A percentile compares a stretch with the other conserved stretches of the same genome.
These are phyloP conservation scores for Pezicula neosporulosa DNA, from an alignment of 2,329 filamentous ascomycete species.

Conservation along the genomic window DNA sequence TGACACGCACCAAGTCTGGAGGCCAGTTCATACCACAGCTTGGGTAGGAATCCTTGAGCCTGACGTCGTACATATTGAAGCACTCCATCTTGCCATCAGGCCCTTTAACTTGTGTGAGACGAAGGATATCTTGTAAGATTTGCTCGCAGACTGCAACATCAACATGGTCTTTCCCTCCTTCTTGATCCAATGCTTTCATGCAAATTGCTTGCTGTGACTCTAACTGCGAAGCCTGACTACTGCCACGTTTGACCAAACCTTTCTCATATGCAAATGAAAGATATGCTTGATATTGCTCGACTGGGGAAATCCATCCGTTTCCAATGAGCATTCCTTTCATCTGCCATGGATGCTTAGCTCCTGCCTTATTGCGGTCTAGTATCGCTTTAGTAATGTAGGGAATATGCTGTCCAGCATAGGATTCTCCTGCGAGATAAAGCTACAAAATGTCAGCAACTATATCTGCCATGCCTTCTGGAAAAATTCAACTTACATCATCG, in stretches of 20 bases:
- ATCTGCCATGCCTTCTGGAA: too few species aligned
- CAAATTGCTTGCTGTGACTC: slow-evolving; percentile 70
- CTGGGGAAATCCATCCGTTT: slow-evolving; percentile 94
- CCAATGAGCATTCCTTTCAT: slow-evolving; percentile 86
- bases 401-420: slow-evolving; percentile 94
- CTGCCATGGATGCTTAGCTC: slow-evolving; percentile 60
- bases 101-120: slow-evolving; percentile 54
- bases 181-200: slow-evolving; percentile 53
- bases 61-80: slow-evolving; percentile 96
- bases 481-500: slow-evolving; percentile 71
- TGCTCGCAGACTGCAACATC: slow-evolving; percentile 70
- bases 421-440: slow-evolving; percentile 95
- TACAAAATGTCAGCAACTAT: slow-evolving; percentile 36
- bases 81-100: slow-evolving; percentile 57
- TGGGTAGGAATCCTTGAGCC: slow-evolving; percentile 73
- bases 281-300: slow-evolving; percentile 87
- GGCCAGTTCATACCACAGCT: slow-evolving; percentile 99
- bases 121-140: slow-evolving; percentile 71
- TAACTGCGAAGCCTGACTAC: slow-evolving; percentile 59
- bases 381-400: slow-evolving; percentile 95
- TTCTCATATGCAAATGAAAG: slow-evolving; percentile 76
- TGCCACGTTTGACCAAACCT: slow-evolving; percentile 66
- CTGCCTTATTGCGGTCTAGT: slow-evolving; percentile 76
- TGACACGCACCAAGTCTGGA: slow-evolving; percentile 73
- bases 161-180: slow-evolving; percentile 58